Evolutionary conservation across 768 basidiomycete species (phyloP).

Genomic region (Tephrocybe sp.): DNA sequence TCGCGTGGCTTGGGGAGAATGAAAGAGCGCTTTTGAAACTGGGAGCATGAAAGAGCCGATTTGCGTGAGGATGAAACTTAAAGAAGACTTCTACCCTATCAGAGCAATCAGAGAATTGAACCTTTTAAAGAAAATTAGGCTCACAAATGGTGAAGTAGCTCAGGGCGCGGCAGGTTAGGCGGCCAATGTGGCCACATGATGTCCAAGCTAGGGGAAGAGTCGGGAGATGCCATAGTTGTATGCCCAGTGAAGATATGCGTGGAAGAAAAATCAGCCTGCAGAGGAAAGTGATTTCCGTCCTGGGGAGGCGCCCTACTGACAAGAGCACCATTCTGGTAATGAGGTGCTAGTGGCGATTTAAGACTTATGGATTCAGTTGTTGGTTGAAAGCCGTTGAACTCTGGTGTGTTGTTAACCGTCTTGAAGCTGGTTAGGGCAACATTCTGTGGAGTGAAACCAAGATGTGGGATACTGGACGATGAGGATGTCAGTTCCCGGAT

Average conservation of each 20-base stretch:
- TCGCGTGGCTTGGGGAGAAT: slow-evolving; percentile 64
- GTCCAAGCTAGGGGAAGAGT: slow-evolving; percentile 31
- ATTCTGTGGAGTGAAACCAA: slow-evolving; percentile 1
- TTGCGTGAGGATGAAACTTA: slow-evolving; percentile 70
- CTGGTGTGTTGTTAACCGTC: background rate
- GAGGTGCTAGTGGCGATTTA: slow-evolving; percentile 8
- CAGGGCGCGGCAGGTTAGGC: slow-evolving; percentile 56
- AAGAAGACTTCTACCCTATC: slow-evolving; percentile 75
- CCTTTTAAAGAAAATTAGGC: slow-evolving; percentile 20
- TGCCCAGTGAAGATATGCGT: slow-evolving; percentile 11
- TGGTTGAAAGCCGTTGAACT: slow-evolving; percentile 10
- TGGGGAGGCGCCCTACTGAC: slow-evolving; percentile 7
- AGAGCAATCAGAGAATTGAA: background rate
- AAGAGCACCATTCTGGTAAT: slow-evolving; percentile 13
- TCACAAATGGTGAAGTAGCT: slow-evolving; percentile 66
- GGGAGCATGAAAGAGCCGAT: slow-evolving; percentile 65
- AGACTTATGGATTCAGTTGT: slow-evolving; percentile 7
- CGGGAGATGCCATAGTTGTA: slow-evolving; percentile 13
- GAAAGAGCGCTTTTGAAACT: slow-evolving; percentile 66
- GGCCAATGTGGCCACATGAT: slow-evolving; percentile 64
- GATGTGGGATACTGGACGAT: slow-evolving; percentile 3
- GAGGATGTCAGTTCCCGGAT: slow-evolving; percentile 13
- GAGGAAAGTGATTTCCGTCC: slow-evolving; percentile 26
- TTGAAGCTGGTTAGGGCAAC: background rate
- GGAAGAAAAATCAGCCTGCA: slow-evolving; percentile 21